phyloP scores from a whole-genome alignment of 2,329 filamentous ascomycete species.

The Colletotrichum paranaense region DNA sequence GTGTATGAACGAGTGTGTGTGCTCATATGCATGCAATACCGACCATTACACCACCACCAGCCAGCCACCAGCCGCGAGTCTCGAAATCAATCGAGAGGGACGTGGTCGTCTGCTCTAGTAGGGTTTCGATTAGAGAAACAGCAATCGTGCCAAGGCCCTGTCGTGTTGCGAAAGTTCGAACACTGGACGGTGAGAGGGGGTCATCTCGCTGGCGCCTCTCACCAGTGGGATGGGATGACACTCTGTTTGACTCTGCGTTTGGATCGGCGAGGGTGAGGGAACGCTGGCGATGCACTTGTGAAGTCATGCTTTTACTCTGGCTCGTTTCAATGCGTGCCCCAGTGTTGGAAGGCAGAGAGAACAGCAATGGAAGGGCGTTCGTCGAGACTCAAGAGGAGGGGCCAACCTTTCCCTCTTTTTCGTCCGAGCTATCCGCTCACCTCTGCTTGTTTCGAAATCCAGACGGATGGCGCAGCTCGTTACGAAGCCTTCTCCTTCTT shows the following conservation, averaged over 20 bases:
- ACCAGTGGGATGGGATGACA: slow-evolving; percentile 27
- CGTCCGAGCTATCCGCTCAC: slow-evolving; percentile 31
- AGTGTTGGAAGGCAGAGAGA: background rate
- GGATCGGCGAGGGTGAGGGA: background rate
- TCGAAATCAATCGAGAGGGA: background rate
- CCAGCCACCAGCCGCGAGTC: background rate
- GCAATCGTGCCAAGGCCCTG: slow-evolving; percentile 8
- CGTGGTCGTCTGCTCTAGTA: background rate
- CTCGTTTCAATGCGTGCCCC: background rate
- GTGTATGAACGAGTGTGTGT: background rate
- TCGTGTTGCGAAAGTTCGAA: slow-evolving; percentile 20
- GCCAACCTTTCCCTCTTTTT: background rate
- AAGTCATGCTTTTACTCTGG: background rate
- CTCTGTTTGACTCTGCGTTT: slow-evolving; percentile 8
- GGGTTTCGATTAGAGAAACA: slow-evolving; percentile 9
- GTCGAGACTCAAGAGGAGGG: background rate
- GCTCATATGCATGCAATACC: slow-evolving; percentile 1
- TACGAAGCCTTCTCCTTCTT: slow-evolving; percentile 8
- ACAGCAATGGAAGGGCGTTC: slow-evolving; percentile 12
- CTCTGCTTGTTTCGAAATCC: slow-evolving; percentile 30
- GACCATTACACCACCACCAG: background rate
- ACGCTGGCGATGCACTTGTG: background rate
- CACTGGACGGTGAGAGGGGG: background rate
- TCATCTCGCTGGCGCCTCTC: background rate
- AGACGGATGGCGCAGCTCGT: slow-evolving; percentile 31